Evolutionary conservation across 441 rosid species (phyloP), one percentile per base, ranked within the genome.

Genomic region (Arabidopsis hybrid): DNA sequence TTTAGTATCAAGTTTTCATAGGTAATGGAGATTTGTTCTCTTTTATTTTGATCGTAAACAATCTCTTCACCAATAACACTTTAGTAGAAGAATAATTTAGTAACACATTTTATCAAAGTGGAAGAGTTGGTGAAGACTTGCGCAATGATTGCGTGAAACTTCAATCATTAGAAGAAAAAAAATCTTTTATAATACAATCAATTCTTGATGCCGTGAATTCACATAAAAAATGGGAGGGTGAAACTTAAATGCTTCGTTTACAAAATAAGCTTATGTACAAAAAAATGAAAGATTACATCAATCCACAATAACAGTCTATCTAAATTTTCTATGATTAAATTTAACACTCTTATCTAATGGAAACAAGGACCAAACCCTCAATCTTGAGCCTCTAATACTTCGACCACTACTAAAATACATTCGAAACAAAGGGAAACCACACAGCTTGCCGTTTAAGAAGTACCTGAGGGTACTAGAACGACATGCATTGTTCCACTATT

Each of bases 401-500:
- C 21, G 46, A 45, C 47, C 6, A 35, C 26, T 18, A 55, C 14
- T 6, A 58, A 39, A 35, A 14, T 3, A 58, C 35, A 47, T 10
- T 50, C 9, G 49, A 38, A 18, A 39, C 12, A 18, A 6, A 60
- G 8, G 46, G 7, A 14, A 55, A 39, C 34, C n/a, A 16, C 21
- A 4, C 67, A 61, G 21, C 10, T 79, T 80, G 66, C 82, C 93
- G 85, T 82, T 81, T 73, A 17, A 60, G 13, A 47, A 13, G 92
- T 83, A 2, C 87, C 76, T 2, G 82, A 56, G 14, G 84, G 85
- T 56, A 88, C 89, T 1, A 92, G 81, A 34, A 92, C 83, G 39
- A 92, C 95, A 73, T 85, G 93, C 89, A 92, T 86, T 77, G 83
- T 85, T 6, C 86, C 71, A 32, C 69, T 88, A 74, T 89, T 91